Base-by-base conservation (phyloP, 139 green algal genomes). In the Spirogloea muscicola region DNA sequence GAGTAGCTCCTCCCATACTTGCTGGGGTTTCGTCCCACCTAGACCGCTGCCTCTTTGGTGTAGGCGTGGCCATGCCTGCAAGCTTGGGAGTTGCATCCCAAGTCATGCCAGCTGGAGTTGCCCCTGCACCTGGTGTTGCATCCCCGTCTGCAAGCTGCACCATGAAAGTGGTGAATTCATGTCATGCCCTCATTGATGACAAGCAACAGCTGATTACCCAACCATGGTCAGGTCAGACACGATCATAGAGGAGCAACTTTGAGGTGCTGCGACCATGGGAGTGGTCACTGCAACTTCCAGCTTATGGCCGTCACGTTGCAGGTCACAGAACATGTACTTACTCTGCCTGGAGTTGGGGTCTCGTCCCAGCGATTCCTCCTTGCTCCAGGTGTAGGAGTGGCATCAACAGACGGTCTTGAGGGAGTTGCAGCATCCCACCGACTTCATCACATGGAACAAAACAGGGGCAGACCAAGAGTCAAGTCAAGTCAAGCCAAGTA, bases 21-120 rank as follows among this genome's bases (percentile, higher is more conserved):
- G 86, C 87, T 1, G 91, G 91, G 0, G 90, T 96, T 69, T 91
- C 86, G 69, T 96, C 91, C 91, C 91, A 96, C 29, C 91, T 85
- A 0, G 86, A 92, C 21, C 88, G 85, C 55, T 49, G 34, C 10
- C 58, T 78, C 51, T 84, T 84, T 6, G 79, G 79, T 2, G 78
- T 84, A 1, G 78, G 60, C 10, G 74, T 77, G 27, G 66, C 77
- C 27, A 37, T 40, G 27, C 18, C 43, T 13, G 42, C 39, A 7
- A 58, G 29, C 74, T 81, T 81, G 1, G 76, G 76, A 16, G 76
- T 83, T 7, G 76, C 69, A 46, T 83, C 76, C 76, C 76, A 83
- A 10, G 68, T 64, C 39, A 65, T 80, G 34, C 75, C 75, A 10
- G 75, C 75, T 16, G 75, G 75, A 4, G 75, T 82, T 6, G 44